Percentiles rank a stretch among this genome's conserved stretches.
These are phyloP conservation scores for Eucommia ulmoides DNA, from an alignment of 257 asterid species.

Conservation along the genomic window DNA sequence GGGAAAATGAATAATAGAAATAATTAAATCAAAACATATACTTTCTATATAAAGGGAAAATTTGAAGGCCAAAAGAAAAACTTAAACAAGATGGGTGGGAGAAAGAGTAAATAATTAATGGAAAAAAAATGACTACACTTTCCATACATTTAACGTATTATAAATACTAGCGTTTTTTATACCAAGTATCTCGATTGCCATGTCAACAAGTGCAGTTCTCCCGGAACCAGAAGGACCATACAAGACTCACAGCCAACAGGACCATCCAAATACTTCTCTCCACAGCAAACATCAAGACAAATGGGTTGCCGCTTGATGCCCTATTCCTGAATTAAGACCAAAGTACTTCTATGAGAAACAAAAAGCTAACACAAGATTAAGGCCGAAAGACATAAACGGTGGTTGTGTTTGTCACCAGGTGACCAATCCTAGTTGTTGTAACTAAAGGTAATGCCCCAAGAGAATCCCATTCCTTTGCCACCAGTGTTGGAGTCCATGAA, in stretches of 20 bases:
- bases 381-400: no score
- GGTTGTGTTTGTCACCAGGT: background rate
- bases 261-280: conserved; percentile 70
- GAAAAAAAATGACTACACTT: no score
- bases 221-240: conserved; percentile 93
- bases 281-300: conserved; percentile 53
- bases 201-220: conserved; percentile 62
- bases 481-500: background rate
- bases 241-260: conserved; percentile 62
- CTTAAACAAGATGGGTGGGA: no score
- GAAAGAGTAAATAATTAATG: no score
- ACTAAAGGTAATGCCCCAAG: background rate
- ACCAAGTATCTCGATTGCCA: conserved; percentile 51
- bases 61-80: no score
- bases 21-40: no score
- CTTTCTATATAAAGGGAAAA: no score
- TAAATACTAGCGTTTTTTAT: conserved; percentile 6
- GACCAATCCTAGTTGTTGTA: background rate
- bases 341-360: background rate
- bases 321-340: conserved; percentile 26
- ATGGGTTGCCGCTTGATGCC: conserved; percentile 26
- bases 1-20: no score
- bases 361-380: background rate
- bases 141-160: no score
- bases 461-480: background rate